Evolutionary conservation across 306 rosid species (phyloP), one percentile per base, ranked within the genome.

Genomic region (Arachis stenosperma): DNA sequence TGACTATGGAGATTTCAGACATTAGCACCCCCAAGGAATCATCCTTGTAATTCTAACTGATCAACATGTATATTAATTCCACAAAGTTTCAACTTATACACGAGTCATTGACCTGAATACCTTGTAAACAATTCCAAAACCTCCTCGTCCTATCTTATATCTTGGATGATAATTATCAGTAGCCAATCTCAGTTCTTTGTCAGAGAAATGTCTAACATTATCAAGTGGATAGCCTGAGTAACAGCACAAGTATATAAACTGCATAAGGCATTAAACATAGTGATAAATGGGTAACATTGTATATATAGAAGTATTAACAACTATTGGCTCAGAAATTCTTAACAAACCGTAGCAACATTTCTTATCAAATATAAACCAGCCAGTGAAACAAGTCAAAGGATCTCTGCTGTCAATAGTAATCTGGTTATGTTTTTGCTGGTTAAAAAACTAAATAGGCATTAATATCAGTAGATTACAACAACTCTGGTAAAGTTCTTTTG

Each of bases 51-150:
- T 52, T 70, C 67, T 56, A 61, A 53, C 75, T 75, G 54, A 66
- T 30, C 12, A 63, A 57, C 81, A 62, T 52, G 70, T 43, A 71
- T 58, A 70, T 15, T 39, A 69, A 66, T 69, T 70, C 78, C 66
- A 61, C 36, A 59, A 48, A 47, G 10, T 48, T 67, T 40, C 65
- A 77, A 70, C 70, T 66, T 61, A 61, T 74, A 55, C 40, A 68
- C 5, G 47, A 52, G 22, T 46, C 22, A 17, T 42, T 42, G 54
- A 69, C 61, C 59, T 11, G 15, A 73, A 73, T 91, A 95, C 99
- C 98, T 83, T 86, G 82, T 87, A 91, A 76, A 95, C 99, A 47
- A 82, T 85, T 76, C 99, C 99, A 82, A 91, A 95, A 71, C 99
- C 98, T 73, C 99, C 99, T 22, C 87, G 89, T 72, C 99, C 99